Evolutionary conservation across 192 early-diverging fungal genomes (phyloP).

Genomic region (Coemansia asiatica): DNA sequence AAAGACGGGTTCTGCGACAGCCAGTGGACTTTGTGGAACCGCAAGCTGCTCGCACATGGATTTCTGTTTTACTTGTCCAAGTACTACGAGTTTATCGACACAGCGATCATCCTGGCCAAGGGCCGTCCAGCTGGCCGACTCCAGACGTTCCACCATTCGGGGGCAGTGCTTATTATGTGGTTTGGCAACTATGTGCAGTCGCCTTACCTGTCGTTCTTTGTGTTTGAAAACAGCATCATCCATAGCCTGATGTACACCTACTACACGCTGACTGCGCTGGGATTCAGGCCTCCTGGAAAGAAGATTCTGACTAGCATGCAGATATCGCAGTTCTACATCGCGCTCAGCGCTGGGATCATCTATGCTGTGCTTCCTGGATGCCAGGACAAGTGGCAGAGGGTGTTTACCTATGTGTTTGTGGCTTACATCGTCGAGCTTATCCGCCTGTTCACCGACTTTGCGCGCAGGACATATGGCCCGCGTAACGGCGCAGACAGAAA

Average conservation of each 20-base stretch:
- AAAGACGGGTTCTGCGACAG: constrained; percentile 69
- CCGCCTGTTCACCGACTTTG: constrained; percentile 80
- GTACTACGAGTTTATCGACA: constrained; percentile 88
- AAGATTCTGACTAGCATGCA: constrained; percentile 77
- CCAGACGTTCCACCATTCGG: constrained; percentile 87
- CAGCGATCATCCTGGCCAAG: constrained; percentile 80
- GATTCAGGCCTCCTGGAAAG: constrained; percentile 77
- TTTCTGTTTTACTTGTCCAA: constrained; percentile 88
- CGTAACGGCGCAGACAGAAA: constrained; percentile 11
- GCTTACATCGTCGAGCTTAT: constrained; percentile 74
- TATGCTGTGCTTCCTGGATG: constrained; percentile 67
- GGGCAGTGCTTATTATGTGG: constrained; percentile 88
- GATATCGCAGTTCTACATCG: constrained; percentile 83
- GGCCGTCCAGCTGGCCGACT: constrained; percentile 67
- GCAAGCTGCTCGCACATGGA: constrained; percentile 70
- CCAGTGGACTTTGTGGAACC: constrained; percentile 63
- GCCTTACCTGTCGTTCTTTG: constrained; percentile 83
- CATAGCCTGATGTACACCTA: constrained; percentile 88
- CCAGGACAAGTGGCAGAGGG: constrained; percentile 53
- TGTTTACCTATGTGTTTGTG: constrained; percentile 67
- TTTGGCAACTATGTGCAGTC: constrained; percentile 73
- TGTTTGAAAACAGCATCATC: constrained; percentile 79
- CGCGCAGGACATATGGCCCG: constrained; percentile 64
- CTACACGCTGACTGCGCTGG: constrained; percentile 75
- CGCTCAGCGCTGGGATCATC: constrained; percentile 59